Evolutionary conservation across 140 eudicot species (phyloP).

Genomic region (Erigeron philadelphicus): DNA sequence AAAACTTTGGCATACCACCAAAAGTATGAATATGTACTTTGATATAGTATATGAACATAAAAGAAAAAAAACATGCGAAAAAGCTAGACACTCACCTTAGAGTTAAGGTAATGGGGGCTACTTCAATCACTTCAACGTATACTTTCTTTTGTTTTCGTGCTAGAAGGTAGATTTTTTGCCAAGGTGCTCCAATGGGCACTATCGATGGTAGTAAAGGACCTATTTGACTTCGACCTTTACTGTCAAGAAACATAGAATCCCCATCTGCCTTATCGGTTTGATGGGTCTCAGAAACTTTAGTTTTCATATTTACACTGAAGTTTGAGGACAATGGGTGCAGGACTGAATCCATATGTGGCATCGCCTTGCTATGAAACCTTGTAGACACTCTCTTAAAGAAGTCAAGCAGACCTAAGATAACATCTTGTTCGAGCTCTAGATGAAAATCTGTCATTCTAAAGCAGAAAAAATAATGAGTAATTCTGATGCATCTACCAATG

Average conservation of each 20-base stretch:
- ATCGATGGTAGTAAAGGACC: conserved; percentile 40
- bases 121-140: conserved; percentile 69
- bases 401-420: conserved; percentile 61
- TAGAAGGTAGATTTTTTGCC: conserved; percentile 78
- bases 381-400: conserved; percentile 50
- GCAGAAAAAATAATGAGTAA: conserved; percentile 27
- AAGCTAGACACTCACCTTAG: conserved; percentile 47
- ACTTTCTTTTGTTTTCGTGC: conserved; percentile 84
- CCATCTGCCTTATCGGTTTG: conserved; percentile 30
- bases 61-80: conserved; percentile 12
- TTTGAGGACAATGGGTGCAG: conserved; percentile 40
- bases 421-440: conserved; percentile 94
- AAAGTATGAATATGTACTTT: not conserved
- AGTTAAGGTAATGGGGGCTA: conserved; percentile 80
- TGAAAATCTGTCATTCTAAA: conserved; percentile 77
- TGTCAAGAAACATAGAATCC: conserved; percentile 28
- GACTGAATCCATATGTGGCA: conserved; percentile 35
- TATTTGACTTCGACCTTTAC: conserved; percentile 26
- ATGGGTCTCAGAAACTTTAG: conserved; percentile 27
- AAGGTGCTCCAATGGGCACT: conserved; percentile 95
- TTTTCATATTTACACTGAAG: conserved; percentile 32
- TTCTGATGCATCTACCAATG: not conserved
- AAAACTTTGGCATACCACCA: not conserved
- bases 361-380: conserved; percentile 43
- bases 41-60: not conserved